Conservation (phyloP, 1,284 basidiomycete species). For the Peniophora sp. region DNA sequence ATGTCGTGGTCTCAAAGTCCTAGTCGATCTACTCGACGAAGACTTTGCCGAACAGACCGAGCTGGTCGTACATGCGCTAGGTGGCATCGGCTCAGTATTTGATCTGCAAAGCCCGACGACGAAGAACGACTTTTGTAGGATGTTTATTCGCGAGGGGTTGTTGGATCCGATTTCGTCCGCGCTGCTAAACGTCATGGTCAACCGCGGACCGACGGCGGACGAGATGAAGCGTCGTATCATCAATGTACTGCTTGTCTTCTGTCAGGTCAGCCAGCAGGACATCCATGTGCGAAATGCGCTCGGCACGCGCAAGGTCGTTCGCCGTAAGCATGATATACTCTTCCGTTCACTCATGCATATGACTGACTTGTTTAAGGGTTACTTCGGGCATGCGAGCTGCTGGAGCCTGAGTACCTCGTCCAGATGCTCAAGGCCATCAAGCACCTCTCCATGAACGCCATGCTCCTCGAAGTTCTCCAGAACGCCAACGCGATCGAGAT, state of each 20-base stretch:
- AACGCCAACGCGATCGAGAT: constrained; percentile 95
- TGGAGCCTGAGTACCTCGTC: constrained; percentile 81
- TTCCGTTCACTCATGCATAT: constrained; percentile 5
- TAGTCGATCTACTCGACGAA: constrained; percentile 94
- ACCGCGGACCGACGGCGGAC: constrained; percentile 55
- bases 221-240: constrained; percentile 87
- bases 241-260: constrained; percentile 87
- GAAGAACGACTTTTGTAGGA: constrained; percentile 96
- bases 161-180: constrained; percentile 90
- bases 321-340: constrained; percentile 50
- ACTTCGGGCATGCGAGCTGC: constrained; percentile 74
- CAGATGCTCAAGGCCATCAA: constrained; percentile 93
- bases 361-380: constrained; percentile 43
- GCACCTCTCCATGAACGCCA: constrained; percentile 90
- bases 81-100: constrained; percentile 92
- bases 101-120: constrained; percentile 93
- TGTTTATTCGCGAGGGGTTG: constrained; percentile 94
- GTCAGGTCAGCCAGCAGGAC: constrained; percentile 92
- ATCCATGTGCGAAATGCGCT: constrained; percentile 87
- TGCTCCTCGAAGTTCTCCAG: constrained; percentile 86
- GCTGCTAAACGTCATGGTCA: constrained; percentile 80
- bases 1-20: constrained; percentile 87
- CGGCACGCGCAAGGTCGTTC: constrained; percentile 82
- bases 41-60: constrained; percentile 87
- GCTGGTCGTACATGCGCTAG: constrained; percentile 90